Base-by-base conservation (phyloP, 2,329 filamentous ascomycete genomes). In the Didymella pinodella region DNA sequence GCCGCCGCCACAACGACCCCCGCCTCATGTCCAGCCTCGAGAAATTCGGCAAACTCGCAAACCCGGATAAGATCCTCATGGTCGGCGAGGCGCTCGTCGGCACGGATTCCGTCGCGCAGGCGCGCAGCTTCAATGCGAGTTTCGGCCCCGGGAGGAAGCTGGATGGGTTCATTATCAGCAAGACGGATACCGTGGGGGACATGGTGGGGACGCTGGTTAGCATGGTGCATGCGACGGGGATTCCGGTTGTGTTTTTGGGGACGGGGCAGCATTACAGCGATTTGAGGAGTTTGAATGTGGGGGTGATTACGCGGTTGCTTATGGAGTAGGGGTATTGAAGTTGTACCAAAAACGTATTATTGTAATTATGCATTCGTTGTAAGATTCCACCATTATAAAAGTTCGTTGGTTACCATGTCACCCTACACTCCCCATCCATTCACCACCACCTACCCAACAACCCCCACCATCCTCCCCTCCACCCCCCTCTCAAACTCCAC, bases 41-140 rank as follows among this genome's bases (percentile, higher is more conserved):
- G 78, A 99, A 98, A 75, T 99, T 99, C 76, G 94, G 92, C 63
- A 96, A 97, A 76, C 90, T 98, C 69, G 95, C 95, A 0, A 88
- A 94, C 65, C 96, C 96, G 0, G 94, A 99, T 79, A 98, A 99
- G 84, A 97, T 99, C 65, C 87, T 99, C 75, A 98, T 99, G 93
- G 95, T 99, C 63, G 89, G 87, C 63, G 90, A 90, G 85, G 95
- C 95, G 8, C 86, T 99, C 26, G 96, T 99, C 0, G 95, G 95
- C 58, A 97, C 92, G 4, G 96, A 99, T 78, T 93, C 90, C 4
- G 95, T 99, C 22, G 92, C 93, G 47, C 95, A 99, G 79, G 95
- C 96, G 3, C 86, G 93, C 70, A 97, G 97, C 80, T 99, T 99
- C 82, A 97, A 97, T 74, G 88, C 89, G 36, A 91, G 92, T 2